Percentiles rank a stretch among this genome's conserved stretches.
Evolutionary conservation across 1,139 yeast genomes (phyloP).

Genomic region (Yamadazyma oceani): DNA sequence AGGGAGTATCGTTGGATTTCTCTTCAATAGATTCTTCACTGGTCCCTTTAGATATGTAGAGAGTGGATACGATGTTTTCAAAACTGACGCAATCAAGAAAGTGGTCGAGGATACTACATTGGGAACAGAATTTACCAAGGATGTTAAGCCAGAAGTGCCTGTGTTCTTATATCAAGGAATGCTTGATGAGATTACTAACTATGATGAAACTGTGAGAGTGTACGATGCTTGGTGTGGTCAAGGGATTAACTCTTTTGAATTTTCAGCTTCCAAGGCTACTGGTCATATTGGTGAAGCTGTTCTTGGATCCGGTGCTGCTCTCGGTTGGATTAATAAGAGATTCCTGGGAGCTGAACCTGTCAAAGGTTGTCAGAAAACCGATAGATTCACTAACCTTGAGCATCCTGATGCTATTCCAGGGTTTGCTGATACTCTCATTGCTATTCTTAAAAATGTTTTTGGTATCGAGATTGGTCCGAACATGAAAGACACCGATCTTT

Average conservation of each 20-base stretch:
- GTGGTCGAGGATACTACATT: constrained; percentile 21
- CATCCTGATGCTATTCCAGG: constrained; percentile 22
- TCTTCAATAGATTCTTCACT: constrained; percentile 16
- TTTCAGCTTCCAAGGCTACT: constrained; percentile 22
- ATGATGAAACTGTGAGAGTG: constrained; percentile 22
- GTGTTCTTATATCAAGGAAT: constrained; percentile 34
- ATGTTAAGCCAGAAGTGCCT: constrained; percentile 29
- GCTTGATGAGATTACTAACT: constrained; percentile 32
- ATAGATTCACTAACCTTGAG: constrained; percentile 22
- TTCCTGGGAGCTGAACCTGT: constrained; percentile 23
- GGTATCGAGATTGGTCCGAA: constrained; percentile 14
- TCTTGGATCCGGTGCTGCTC: constrained; percentile 32
- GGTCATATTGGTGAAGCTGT: constrained; percentile 28
- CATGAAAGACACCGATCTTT: too few relatives aligned
- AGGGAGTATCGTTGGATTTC: constrained; percentile 10
- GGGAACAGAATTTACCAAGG: constrained; percentile 12
- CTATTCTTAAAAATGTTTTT: constrained; percentile 8
- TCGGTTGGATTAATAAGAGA: constrained; percentile 24
- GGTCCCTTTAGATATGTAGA: constrained; percentile 17
- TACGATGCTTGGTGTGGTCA: constrained; percentile 32
- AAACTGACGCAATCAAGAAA: constrained; percentile 8
- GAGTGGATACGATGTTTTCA: constrained; percentile 18
- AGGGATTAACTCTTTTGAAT: constrained; percentile 30
- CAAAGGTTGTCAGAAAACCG: constrained; percentile 26
- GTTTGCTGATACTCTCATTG: constrained; percentile 7